These are phyloP conservation scores for Ceratobasidium theobromae DNA, from an alignment of 1,284 basidiomycete genomes.

Conservation along the genomic window DNA sequence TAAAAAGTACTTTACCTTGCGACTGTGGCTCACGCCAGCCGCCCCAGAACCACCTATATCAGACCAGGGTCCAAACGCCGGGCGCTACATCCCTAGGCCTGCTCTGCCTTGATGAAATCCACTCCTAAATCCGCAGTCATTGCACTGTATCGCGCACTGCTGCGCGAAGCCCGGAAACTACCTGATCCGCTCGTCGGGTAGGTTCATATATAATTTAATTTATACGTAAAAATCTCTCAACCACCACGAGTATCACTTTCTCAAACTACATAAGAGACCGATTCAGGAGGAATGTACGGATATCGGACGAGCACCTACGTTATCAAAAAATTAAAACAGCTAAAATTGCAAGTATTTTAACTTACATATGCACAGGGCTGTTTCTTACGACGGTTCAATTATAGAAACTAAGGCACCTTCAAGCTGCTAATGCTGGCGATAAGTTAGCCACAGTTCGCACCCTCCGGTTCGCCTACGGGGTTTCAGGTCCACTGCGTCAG, in stretches of 20 bases:
- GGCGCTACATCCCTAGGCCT: too few relatives aligned
- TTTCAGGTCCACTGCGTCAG: constrained; percentile 51
- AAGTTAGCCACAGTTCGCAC: constrained; percentile 57
- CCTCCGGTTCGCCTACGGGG: constrained; percentile 76
- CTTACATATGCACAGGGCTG: not conserved
- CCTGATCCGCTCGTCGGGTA: constrained; percentile 20
- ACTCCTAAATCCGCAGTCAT: not conserved
- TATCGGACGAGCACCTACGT: constrained; percentile 40
- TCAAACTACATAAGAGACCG: constrained; percentile 61
- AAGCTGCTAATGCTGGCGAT: constrained; percentile 58
- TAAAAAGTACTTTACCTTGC: not conserved
- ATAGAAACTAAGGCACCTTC: constrained; percentile 60
- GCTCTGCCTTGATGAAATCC: constrained; percentile 6
- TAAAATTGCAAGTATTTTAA: constrained; percentile 47
- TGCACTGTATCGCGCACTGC: constrained; percentile 23
- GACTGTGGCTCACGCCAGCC: not conserved
- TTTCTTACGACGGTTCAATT: too few relatives aligned
- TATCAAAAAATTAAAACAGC: constrained; percentile 53
- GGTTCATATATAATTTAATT: not conserved
- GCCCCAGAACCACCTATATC: not conserved
- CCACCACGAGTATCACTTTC: constrained; percentile 60
- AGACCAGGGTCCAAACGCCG: not conserved
- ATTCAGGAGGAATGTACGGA: constrained; percentile 44
- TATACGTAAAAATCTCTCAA: not conserved
- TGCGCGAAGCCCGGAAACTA: constrained; percentile 19